phyloP scores from a whole-genome alignment of 371 early-diverging fungal genomes.

The Syncephalastrum sp. region DNA sequence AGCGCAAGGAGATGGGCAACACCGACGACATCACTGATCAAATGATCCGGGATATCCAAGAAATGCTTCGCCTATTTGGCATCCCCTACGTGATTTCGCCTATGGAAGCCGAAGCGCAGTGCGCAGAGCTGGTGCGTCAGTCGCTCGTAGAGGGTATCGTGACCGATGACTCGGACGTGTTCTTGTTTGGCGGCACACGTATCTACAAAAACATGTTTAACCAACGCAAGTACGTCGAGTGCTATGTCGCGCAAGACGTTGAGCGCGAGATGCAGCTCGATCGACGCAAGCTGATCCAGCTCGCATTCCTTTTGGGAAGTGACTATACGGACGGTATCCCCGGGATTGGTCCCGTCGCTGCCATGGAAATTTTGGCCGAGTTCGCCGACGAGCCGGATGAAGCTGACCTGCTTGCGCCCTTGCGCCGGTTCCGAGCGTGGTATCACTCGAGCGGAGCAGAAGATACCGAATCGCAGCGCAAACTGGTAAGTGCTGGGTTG shows the following conservation, averaged over 20 bases:
- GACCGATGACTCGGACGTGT: constrained; percentile 98
- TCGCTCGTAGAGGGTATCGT: constrained; percentile 95
- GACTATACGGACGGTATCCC: constrained; percentile 98
- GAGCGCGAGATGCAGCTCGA: constrained; percentile 68
- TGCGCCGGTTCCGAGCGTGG: constrained; percentile 64
- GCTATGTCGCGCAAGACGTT: constrained; percentile 69
- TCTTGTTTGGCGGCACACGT: constrained; percentile 90
- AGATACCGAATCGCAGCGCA: constrained; percentile 47
- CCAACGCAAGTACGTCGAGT: constrained; percentile 83
- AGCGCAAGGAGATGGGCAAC: constrained; percentile 61
- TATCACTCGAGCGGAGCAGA: constrained; percentile 51
- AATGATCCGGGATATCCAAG: constrained; percentile 74
- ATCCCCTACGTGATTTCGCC: constrained; percentile 95
- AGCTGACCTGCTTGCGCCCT: constrained; percentile 28
- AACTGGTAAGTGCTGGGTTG: constrained; percentile 53
- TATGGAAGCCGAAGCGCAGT: constrained; percentile 98
- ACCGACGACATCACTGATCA: constrained; percentile 66
- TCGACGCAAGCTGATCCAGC: constrained; percentile 74
- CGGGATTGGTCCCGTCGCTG: constrained; percentile 94
- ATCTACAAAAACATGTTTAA: constrained; percentile 97
- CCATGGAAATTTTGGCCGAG: constrained; percentile 83
- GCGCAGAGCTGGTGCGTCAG: constrained; percentile 74
- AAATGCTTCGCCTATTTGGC: constrained; percentile 91
- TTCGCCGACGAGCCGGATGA: constrained; percentile 49
- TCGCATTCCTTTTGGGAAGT: constrained; percentile 94